phyloP scores from a whole-genome alignment of 352 stramenopile species.

The Globisporangium apiculatum region DNA sequence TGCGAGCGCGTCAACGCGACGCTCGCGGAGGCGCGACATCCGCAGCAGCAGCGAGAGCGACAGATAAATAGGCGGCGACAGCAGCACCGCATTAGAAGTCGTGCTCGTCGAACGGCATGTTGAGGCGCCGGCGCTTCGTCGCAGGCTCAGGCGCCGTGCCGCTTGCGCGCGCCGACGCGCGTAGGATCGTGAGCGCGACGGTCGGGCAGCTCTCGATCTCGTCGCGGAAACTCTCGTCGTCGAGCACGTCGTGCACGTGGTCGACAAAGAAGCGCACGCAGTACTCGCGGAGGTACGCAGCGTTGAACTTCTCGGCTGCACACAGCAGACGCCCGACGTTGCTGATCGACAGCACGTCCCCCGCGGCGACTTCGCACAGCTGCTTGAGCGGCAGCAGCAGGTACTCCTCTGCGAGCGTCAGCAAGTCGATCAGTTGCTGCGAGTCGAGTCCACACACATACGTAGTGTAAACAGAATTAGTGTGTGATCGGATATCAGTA shows the following conservation, averaged over 20 bases:
- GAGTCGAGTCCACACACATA: constrained; percentile 3
- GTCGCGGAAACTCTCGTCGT: constrained; percentile 76
- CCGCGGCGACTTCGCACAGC: constrained; percentile 66
- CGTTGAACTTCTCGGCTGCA: constrained; percentile 80
- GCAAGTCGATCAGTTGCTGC: constrained; percentile 81
- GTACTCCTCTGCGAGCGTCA: constrained; percentile 80
- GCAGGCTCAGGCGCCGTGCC: constrained; percentile 29
- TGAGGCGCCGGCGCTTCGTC: constrained; percentile 66
- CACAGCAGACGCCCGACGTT: constrained; percentile 76
- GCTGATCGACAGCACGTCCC: constrained; percentile 60
- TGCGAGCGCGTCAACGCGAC: constrained; percentile 1
- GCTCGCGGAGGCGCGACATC: no score
- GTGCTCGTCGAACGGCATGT: constrained; percentile 75
- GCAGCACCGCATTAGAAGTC: constrained; percentile 38
- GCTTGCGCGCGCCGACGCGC: constrained; percentile 34
- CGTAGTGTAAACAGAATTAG: background rate
- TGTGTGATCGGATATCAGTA: no score
- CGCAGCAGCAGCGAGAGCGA: constrained; percentile 9
- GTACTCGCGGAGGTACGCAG: constrained; percentile 75
- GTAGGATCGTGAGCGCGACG: constrained; percentile 73
- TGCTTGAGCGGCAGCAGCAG: constrained; percentile 69
- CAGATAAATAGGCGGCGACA: constrained; percentile 30
- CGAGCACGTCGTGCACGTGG: constrained; percentile 70
- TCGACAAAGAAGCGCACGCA: constrained; percentile 75
- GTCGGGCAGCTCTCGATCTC: constrained; percentile 74